phyloP scores from a whole-genome alignment of 306 rosid genomes.

The Dryas octopetala region DNA sequence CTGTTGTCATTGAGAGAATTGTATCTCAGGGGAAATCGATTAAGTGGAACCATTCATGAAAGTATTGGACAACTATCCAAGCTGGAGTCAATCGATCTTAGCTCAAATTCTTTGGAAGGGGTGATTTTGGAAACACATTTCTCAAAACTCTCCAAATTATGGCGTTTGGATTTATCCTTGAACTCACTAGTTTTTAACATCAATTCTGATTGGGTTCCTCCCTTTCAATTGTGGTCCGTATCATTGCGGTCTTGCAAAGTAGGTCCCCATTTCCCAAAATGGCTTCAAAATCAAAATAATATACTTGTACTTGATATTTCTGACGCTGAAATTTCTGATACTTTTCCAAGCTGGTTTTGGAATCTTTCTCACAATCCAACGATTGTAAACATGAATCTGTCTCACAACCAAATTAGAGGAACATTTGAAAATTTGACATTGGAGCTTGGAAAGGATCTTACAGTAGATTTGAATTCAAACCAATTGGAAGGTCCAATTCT shows the following conservation, averaged over 20 bases:
- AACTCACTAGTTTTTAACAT: no score
- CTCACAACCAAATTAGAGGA: background rate
- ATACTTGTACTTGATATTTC: no score
- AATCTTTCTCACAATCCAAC: no score
- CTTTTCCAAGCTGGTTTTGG: no score
- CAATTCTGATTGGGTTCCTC: no score
- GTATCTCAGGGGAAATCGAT: background rate
- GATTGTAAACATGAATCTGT: background rate
- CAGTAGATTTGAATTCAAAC: conserved; percentile 9
- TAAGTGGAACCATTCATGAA: background rate
- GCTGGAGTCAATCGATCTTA: background rate
- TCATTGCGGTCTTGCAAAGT: no score
- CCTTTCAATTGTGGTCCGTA: no score
- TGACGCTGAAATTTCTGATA: no score
- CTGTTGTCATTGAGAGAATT: conserved; percentile 14
- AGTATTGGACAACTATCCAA: background rate
- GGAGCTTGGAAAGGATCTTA: background rate
- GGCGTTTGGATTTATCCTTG: no score
- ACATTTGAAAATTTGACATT: background rate
- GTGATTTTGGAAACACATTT: background rate
- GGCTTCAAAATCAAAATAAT: no score
- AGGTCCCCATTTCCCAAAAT: no score
- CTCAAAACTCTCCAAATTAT: background rate
- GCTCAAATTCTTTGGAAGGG: background rate
- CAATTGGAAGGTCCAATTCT: background rate